Percentiles rank a stretch among this genome's conserved stretches.
Conservation (phyloP, 768 basidiomycete genomes). For the Pleurotus cornucopiae region DNA sequence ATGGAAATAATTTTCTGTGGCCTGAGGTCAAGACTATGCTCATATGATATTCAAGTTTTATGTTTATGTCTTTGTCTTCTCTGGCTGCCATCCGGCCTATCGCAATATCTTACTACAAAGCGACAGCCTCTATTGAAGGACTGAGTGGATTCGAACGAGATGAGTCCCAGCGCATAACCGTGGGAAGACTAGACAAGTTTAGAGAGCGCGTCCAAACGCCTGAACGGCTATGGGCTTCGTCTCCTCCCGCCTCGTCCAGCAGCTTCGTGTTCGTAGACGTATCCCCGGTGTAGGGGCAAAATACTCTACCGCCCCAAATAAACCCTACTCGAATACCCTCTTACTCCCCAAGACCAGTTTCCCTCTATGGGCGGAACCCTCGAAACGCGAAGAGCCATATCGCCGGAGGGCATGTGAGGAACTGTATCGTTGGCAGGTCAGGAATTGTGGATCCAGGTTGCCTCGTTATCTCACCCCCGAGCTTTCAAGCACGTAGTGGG, state of each 20-base stretch:
- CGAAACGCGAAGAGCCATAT: conserved; percentile 56
- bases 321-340: conserved; percentile 54
- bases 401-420: conserved; percentile 62
- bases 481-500: conserved; percentile 39
- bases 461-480: not conserved
- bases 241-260: not conserved
- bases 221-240: not conserved
- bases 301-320: conserved; percentile 19
- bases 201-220: not conserved
- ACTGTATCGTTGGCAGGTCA: conserved; percentile 78
- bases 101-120: no score
- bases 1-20: no score
- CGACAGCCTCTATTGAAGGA: no score
- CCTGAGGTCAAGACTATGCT: no score
- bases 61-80: no score
- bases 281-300: not conserved
- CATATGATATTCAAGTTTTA: no score
- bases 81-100: no score
- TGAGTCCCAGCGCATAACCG: no score
- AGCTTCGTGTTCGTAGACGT: not conserved
- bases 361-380: conserved; percentile 64
- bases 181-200: no score
- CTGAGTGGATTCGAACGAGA: no score
- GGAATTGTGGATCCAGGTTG: conserved; percentile 14
- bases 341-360: conserved; percentile 81